phyloP scores from a whole-genome alignment of 2,329 filamentous ascomycete genomes.

The Aspergillus chevalieri region DNA sequence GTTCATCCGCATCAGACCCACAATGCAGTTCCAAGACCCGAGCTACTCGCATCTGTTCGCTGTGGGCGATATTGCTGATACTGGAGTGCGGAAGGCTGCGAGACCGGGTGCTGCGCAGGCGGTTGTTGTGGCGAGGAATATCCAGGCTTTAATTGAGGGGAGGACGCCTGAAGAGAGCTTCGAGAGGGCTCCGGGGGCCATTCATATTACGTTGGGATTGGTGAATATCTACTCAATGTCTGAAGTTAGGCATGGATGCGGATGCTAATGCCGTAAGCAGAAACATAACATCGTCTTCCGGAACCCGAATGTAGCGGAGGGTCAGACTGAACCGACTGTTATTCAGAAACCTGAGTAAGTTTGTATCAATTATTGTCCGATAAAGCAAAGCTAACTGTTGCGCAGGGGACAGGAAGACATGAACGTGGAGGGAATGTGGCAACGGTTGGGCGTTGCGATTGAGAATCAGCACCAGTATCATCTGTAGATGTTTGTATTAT shows the following conservation, averaged over 20 bases:
- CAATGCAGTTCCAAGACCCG: slow-evolving; percentile 28
- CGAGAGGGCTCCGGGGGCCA: slow-evolving; percentile 23
- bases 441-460: slow-evolving; percentile 24
- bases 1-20: slow-evolving; percentile 27
- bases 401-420: slow-evolving; percentile 32
- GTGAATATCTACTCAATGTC: slow-evolving; percentile 13
- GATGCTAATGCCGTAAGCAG: slow-evolving; percentile 13
- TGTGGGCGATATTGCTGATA: slow-evolving; percentile 33
- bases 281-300: slow-evolving; percentile 34
- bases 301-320: slow-evolving; percentile 28
- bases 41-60: slow-evolving; percentile 28
- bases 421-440: slow-evolving; percentile 33
- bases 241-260: not conserved
- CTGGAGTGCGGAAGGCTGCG: slow-evolving; percentile 30
- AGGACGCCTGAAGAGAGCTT: slow-evolving; percentile 18
- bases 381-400: slow-evolving; percentile 7
- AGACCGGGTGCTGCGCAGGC: slow-evolving; percentile 28
- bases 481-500: slow-evolving; percentile 14
- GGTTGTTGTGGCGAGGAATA: slow-evolving; percentile 28
- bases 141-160: slow-evolving; percentile 27
- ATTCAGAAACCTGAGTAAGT: slow-evolving; percentile 29
- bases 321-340: slow-evolving; percentile 29
- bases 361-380: not conserved
- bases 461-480: slow-evolving; percentile 28
- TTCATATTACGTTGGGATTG: slow-evolving; percentile 30